Evolutionary conservation across 73 alveolate species (phyloP).

Genomic region (Paramecium tetraurelia): DNA sequence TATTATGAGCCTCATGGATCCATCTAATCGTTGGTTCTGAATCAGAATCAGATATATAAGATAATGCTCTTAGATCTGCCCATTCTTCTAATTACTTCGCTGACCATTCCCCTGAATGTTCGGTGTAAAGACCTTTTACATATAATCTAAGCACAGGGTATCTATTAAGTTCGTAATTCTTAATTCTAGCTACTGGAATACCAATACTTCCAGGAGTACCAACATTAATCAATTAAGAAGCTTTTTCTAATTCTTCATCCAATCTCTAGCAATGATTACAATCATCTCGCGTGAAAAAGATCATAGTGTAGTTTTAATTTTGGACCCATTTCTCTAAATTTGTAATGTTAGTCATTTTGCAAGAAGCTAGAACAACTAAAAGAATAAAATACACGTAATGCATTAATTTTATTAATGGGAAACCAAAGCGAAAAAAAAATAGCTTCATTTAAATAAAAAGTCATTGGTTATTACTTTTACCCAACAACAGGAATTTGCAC

Average conservation of each 20-base stretch:
- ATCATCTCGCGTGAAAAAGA: conserved; percentile 7
- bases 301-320: neutral
- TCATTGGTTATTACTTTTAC: neutral
- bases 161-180: neutral
- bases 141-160: conserved; percentile 6
- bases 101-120: neutral
- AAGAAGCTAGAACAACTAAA: conserved; percentile 37
- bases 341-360: neutral
- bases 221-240: conserved; percentile 14
- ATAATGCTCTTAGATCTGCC: neutral
- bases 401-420: conserved; percentile 44
- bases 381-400: conserved; percentile 43
- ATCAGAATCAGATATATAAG: neutral
- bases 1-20: conserved; percentile 17
- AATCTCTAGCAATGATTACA: neutral
- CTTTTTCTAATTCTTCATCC: conserved; percentile 17
- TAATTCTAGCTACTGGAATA: conserved; percentile 11
- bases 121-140: neutral
- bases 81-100: neutral
- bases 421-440: conserved; percentile 29
- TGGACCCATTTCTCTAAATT: conserved; percentile 39
- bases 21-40: conserved; percentile 20
- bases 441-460: conserved; percentile 30
- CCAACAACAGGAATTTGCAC: neutral
- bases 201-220: conserved; percentile 40